Conservation (phyloP, 2,329 filamentous ascomycete species). For the Hypocreales sp. region DNA sequence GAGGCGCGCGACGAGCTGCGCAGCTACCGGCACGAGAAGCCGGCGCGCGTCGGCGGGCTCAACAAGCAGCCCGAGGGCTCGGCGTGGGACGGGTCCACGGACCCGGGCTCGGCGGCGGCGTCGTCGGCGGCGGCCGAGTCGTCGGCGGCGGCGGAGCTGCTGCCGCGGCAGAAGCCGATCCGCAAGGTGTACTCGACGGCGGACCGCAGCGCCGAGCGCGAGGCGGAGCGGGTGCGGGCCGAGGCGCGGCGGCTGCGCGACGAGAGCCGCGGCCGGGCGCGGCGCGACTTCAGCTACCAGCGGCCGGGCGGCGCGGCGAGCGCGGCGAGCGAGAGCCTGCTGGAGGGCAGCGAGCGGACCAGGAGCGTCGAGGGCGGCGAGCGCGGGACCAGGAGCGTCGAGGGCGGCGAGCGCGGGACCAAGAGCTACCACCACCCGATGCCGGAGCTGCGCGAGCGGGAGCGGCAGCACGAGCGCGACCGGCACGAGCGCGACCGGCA, state of each 20-base stretch:
- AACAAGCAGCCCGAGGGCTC: constrained; percentile 71
- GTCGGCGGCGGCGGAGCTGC: constrained; percentile 39
- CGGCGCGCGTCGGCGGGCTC: constrained; percentile 76
- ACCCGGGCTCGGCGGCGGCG: constrained; percentile 8
- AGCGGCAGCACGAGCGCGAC: constrained; percentile 7
- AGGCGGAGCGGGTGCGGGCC: constrained; percentile 36
- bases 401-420: constrained; percentile 34
- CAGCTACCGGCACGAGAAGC: constrained; percentile 72
- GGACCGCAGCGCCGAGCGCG: constrained; percentile 34
- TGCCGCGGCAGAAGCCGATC: constrained; percentile 41
- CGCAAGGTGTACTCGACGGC: constrained; percentile 47
- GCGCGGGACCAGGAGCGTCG: constrained; percentile 3
- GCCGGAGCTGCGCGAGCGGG: constrained; percentile 29
- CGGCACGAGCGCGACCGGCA: constrained; percentile 13
- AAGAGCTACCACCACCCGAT: constrained; percentile 42
- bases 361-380: constrained; percentile 3
- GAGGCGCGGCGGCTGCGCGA: constrained; percentile 42
- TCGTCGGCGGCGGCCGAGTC: constrained; percentile 39
- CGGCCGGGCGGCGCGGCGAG: constrained; percentile 21
- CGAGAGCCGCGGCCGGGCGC: constrained; percentile 25
- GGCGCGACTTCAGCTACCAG: constrained; percentile 39
- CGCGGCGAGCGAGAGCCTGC: constrained; percentile 15
- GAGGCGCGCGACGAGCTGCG: constrained; percentile 54
- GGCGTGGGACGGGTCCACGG: constrained; percentile 59
- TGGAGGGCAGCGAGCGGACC: constrained; percentile 5